Evolutionary conservation across 257 asterid genomes (phyloP).

Genomic region (Cordia subcordata): DNA sequence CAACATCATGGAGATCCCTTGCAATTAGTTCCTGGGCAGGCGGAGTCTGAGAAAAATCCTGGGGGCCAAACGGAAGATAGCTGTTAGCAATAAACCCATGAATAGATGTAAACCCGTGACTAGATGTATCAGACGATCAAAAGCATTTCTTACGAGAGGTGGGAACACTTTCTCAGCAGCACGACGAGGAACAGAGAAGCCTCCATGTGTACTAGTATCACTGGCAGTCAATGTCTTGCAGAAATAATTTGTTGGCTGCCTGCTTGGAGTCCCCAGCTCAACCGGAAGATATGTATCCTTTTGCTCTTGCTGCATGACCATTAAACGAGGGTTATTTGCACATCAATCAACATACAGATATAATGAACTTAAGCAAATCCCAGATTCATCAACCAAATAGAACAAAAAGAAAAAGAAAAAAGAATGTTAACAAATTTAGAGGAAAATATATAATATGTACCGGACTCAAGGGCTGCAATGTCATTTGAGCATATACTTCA

Average conservation of each 20-base stretch:
- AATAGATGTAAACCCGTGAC: constrained; percentile 3
- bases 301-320: constrained; percentile 70
- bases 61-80: constrained; percentile 18
- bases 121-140: constrained; percentile 7
- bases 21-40: constrained; percentile 98
- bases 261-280: constrained; percentile 83
- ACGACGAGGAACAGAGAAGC: constrained; percentile 97
- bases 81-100: constrained; percentile 6
- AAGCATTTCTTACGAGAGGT: constrained; percentile 56
- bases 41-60: constrained; percentile 96
- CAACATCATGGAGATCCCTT: constrained; percentile 91
- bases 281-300: constrained; percentile 84
- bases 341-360: too few relatives aligned
- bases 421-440: neutral
- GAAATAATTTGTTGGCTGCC: constrained; percentile 89
- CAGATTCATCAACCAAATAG: neutral
- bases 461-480: constrained; percentile 87
- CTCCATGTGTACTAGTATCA: constrained; percentile 97
- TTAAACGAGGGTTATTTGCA: neutral
- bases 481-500: constrained; percentile 97
- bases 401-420: neutral
- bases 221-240: constrained; percentile 98
- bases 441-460: constrained; percentile 25
- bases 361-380: neutral
- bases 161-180: constrained; percentile 99